Percentiles rank a stretch among this genome's conserved stretches.
These are phyloP conservation scores for Hyaloscypha hepaticicola DNA, from an alignment of 495 filamentous ascomycete species.

Conservation along the genomic window DNA sequence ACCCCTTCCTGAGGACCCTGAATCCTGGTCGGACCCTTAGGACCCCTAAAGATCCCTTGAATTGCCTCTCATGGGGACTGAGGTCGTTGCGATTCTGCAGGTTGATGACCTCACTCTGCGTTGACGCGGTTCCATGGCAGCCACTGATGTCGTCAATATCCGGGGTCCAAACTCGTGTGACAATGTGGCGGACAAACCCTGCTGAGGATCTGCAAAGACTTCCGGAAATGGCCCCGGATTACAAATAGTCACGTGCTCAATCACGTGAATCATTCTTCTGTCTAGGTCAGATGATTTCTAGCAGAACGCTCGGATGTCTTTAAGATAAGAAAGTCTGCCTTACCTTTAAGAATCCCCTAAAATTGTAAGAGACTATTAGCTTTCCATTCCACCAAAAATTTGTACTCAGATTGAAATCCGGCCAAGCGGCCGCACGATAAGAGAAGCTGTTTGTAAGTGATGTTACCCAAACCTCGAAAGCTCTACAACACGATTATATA, in stretches of 20 bases:
- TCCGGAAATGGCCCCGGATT: neutral
- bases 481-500: neutral
- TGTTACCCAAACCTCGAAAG: neutral
- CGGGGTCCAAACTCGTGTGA: neutral
- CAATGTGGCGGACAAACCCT: neutral
- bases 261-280: no score
- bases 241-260: neutral
- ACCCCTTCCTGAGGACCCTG: neutral
- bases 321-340: neutral
- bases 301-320: neutral
- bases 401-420: neutral
- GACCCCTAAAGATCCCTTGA: neutral
- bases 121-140: neutral
- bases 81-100: neutral
- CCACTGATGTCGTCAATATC: constrained; percentile 13
- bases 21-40: neutral
- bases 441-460: neutral
- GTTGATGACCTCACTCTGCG: constrained; percentile 10
- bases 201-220: neutral
- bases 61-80: neutral
- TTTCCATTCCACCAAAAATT: neutral
- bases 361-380: neutral
- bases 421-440: neutral
- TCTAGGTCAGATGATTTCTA: no score
- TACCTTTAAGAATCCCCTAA: no score